Evolutionary conservation across 1,139 yeast genomes (phyloP).

Genomic region (Suhomyces guaymorum): DNA sequence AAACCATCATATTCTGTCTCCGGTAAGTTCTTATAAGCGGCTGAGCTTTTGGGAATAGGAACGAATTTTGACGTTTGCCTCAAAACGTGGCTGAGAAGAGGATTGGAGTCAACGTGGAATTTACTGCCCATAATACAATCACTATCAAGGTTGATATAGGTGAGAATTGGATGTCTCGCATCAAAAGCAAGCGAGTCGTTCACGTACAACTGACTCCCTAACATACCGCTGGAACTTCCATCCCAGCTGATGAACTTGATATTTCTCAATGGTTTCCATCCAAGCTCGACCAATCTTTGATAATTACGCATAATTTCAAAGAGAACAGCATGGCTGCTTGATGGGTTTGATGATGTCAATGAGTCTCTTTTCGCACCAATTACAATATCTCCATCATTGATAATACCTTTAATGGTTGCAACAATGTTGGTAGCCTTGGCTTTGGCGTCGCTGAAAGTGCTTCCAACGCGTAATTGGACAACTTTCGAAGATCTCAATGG

Average conservation of each 20-base stretch:
- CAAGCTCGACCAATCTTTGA: conserved; percentile 32
- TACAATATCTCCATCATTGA: conserved; percentile 44
- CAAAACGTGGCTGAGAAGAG: conserved; percentile 37
- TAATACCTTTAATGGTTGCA: conserved; percentile 39
- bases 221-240: conserved; percentile 36
- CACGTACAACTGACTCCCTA: conserved; percentile 32
- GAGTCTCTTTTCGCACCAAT: conserved; percentile 48
- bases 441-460: conserved; percentile 17
- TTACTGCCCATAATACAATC: conserved; percentile 43
- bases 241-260: conserved; percentile 49
- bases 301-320: conserved; percentile 45
- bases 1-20: conserved; percentile 6
- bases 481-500: conserved; percentile 21
- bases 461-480: conserved; percentile 22
- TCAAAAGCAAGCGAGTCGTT: conserved; percentile 26
- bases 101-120: conserved; percentile 40
- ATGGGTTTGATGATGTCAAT: conserved; percentile 38
- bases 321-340: conserved; percentile 43
- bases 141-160: conserved; percentile 44
- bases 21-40: conserved; percentile 14
- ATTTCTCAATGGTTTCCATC: conserved; percentile 49
- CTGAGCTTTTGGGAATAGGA: conserved; percentile 34
- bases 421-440: conserved; percentile 36
- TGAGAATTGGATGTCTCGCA: conserved; percentile 29
- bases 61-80: conserved; percentile 33